phyloP scores from a whole-genome alignment of 192 early-diverging fungal genomes.

The Coemansia sp. region DNA sequence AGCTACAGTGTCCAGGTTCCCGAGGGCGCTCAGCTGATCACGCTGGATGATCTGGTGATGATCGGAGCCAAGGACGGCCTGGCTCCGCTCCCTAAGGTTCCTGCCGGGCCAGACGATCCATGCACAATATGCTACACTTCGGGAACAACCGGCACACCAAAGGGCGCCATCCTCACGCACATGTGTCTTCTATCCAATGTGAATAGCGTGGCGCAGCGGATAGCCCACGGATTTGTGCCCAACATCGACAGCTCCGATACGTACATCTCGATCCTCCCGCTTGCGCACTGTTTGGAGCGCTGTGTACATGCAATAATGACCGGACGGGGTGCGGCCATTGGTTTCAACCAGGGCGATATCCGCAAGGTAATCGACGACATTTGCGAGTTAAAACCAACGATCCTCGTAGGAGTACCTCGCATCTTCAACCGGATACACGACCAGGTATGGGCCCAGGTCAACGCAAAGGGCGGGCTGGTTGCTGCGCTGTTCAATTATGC shows the following conservation, averaged over 20 bases:
- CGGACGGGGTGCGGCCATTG: conserved; percentile 62
- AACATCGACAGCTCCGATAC: conserved; percentile 57
- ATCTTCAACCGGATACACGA: conserved; percentile 89
- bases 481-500: conserved; percentile 76
- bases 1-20: conserved; percentile 17
- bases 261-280: conserved; percentile 78
- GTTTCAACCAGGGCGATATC: conserved; percentile 58
- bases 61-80: conserved; percentile 51
- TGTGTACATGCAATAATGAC: conserved; percentile 67
- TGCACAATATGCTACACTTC: conserved; percentile 86
- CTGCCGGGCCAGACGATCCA: conserved; percentile 15
- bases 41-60: conserved; percentile 61
- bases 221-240: conserved; percentile 24
- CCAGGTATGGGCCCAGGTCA: conserved; percentile 83
- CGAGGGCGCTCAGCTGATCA: conserved; percentile 54
- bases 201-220: conserved; percentile 11
- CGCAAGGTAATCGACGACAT: conserved; percentile 76
- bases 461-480: conserved; percentile 73
- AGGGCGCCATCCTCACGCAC: conserved; percentile 88
- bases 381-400: conserved; percentile 65
- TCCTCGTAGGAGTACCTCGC: conserved; percentile 81
- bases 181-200: conserved; percentile 74
- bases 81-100: conserved; percentile 58
- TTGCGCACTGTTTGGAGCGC: conserved; percentile 89
- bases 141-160: conserved; percentile 91